Conservation (phyloP, 257 asterid genomes). For the Primulina huaijiensis region DNA sequence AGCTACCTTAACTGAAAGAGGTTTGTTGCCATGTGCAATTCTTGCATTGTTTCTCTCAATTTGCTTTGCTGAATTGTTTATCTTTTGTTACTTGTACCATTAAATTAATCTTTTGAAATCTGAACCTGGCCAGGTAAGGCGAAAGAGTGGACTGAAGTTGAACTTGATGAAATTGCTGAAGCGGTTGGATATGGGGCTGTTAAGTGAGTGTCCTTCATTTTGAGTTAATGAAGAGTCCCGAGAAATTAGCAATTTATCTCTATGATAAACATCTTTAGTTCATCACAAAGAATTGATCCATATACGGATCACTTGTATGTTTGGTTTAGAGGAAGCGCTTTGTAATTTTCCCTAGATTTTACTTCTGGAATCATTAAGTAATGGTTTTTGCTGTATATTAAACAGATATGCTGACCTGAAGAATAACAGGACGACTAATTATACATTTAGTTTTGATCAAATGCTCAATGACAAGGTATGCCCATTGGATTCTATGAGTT, state of each 20-base stretch:
- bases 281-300: constrained; percentile 6
- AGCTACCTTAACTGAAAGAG: constrained; percentile 71
- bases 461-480: constrained; percentile 94
- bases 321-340: neutral
- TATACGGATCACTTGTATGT: neutral
- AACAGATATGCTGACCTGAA: constrained; percentile 94
- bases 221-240: neutral
- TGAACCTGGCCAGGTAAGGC: constrained; percentile 59
- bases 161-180: constrained; percentile 89
- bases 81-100: neutral
- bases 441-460: constrained; percentile 84
- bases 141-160: constrained; percentile 75
- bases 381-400: constrained; percentile 19
- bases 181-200: constrained; percentile 98
- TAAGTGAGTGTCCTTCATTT: constrained; percentile 48
- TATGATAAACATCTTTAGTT: neutral
- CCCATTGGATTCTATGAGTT: constrained; percentile 9
- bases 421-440: constrained; percentile 83
- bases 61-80: neutral
- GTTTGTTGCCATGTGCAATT: constrained; percentile 30
- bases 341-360: neutral
- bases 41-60: neutral
- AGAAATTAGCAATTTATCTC: neutral
- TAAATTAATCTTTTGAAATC: constrained; percentile 11
- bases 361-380: constrained; percentile 8